phyloP scores from a whole-genome alignment of 805 yeast genomes.

The Kazachstania martiniae region DNA sequence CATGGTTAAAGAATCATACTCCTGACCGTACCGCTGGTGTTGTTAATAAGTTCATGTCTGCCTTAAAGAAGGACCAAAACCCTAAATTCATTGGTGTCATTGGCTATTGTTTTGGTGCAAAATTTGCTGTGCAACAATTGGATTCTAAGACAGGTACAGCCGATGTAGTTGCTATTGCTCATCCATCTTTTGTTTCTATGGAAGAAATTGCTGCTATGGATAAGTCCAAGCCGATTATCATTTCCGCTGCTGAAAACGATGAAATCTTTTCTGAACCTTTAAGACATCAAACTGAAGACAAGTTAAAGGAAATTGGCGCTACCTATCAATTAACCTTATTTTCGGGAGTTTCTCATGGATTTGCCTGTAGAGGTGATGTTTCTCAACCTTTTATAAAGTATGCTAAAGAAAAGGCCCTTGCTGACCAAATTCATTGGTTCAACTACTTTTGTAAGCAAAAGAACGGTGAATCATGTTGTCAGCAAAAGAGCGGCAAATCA shows the following conservation, averaged over 20 bases:
- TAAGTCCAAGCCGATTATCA: conserved; percentile 45
- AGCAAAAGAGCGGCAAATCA: too few relatives aligned
- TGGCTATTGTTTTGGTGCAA: conserved; percentile 86
- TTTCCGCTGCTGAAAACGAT: conserved; percentile 71
- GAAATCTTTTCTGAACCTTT: conserved; percentile 48
- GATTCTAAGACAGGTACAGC: conserved; percentile 29
- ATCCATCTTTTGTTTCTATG: conserved; percentile 62
- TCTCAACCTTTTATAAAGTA: conserved; percentile 40
- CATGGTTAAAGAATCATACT: conserved; percentile 49
- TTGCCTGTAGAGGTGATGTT: conserved; percentile 67
- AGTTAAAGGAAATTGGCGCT: conserved; percentile 41
- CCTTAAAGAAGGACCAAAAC: conserved; percentile 34
- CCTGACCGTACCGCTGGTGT: conserved; percentile 37
- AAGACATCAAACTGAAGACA: conserved; percentile 51
- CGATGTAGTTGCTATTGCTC: conserved; percentile 66
- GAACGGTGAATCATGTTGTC: too few relatives aligned
- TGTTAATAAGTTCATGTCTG: conserved; percentile 37
- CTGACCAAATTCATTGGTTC: conserved; percentile 29
- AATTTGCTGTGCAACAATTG: conserved; percentile 44
- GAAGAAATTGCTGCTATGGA: conserved; percentile 53
- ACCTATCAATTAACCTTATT: conserved; percentile 52
- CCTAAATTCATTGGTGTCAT: conserved; percentile 44
- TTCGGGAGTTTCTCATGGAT: conserved; percentile 66
- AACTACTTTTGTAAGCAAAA: conserved; percentile 9
- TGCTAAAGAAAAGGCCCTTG: conserved; percentile 57